Percentiles rank a stretch among this genome's conserved stretches.
These are phyloP conservation scores for Wickerhamiella azyma DNA, from an alignment of 805 yeast genomes.

Conservation along the genomic window DNA sequence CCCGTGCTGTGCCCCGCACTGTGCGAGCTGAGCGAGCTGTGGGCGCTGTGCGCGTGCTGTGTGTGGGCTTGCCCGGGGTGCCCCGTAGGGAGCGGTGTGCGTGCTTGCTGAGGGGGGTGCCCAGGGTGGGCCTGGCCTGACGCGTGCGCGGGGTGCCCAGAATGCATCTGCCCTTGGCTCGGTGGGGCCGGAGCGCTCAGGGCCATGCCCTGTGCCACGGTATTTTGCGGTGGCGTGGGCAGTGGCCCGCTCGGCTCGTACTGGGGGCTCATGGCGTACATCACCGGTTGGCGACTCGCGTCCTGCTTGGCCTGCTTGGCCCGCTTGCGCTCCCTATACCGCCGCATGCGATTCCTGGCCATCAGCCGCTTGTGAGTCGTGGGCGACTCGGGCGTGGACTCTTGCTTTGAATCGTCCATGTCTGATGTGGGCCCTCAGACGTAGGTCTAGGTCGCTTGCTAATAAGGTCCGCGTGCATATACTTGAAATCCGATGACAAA, in stretches of 20 bases:
- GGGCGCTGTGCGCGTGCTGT: too few relatives aligned
- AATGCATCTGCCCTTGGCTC: too few relatives aligned
- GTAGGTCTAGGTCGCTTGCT: not conserved
- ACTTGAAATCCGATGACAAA: not conserved
- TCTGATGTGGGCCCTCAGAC: not conserved
- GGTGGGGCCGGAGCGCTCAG: too few relatives aligned
- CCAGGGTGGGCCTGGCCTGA: too few relatives aligned
- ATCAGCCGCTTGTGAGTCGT: conserved; percentile 4
- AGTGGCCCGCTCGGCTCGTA: not conserved
- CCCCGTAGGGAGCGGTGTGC: too few relatives aligned
- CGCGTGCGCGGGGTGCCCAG: not conserved
- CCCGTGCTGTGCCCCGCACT: too few relatives aligned
- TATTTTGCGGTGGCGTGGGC: not conserved
- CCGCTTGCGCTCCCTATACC: conserved; percentile 1
- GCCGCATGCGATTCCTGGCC: conserved; percentile 8
- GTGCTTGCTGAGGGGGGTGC: too few relatives aligned
- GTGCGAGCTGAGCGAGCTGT: too few relatives aligned
- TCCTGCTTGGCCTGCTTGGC: not conserved
- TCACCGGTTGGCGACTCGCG: not conserved
- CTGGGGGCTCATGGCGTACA: not conserved
- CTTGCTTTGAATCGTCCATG: not conserved
- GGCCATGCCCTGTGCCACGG: not conserved
- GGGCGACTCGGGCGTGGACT: conserved; percentile 7
- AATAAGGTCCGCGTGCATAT: not conserved
- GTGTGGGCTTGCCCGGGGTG: too few relatives aligned